These are phyloP conservation scores for Colletotrichum sansevieriae DNA, from an alignment of 2,329 filamentous ascomycete genomes.

Conservation along the genomic window DNA sequence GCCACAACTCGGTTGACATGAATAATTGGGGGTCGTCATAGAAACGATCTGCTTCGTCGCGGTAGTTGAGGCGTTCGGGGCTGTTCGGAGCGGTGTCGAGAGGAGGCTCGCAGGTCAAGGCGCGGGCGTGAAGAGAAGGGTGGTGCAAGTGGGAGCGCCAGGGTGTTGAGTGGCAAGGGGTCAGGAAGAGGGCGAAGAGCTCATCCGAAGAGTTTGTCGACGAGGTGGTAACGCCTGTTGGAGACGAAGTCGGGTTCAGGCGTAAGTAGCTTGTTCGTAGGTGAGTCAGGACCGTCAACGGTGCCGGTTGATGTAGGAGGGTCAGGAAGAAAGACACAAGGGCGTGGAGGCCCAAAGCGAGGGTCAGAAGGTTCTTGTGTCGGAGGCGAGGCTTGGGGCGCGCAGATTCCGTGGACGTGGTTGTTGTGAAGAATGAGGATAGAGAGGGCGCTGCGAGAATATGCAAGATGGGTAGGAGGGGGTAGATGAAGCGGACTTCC, in stretches of 20 bases:
- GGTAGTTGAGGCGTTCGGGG: slow-evolving; percentile 74
- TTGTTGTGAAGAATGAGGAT: slow-evolving; percentile 71
- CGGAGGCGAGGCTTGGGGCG: slow-evolving; percentile 54
- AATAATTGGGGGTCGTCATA: slow-evolving; percentile 76
- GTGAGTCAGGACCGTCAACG: slow-evolving; percentile 79
- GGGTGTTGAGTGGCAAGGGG: slow-evolving; percentile 95
- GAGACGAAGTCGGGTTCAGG: slow-evolving; percentile 58
- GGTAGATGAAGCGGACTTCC: slow-evolving; percentile 97
- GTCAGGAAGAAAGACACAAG: slow-evolving; percentile 80
- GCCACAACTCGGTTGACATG: slow-evolving; percentile 66
- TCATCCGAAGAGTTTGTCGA: slow-evolving; percentile 53
- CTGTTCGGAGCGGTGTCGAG: slow-evolving; percentile 72
- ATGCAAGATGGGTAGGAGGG: slow-evolving; percentile 88
- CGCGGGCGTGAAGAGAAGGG: slow-evolving; percentile 81
- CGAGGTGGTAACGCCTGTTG: slow-evolving; percentile 49
- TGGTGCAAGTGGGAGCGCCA: slow-evolving; percentile 92
- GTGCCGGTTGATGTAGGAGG: slow-evolving; percentile 83
- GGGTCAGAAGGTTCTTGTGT: slow-evolving; percentile 68
- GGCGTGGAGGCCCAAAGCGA: slow-evolving; percentile 75
- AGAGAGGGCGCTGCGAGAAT: slow-evolving; percentile 80
- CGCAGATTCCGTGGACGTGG: slow-evolving; percentile 46
- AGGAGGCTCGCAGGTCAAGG: slow-evolving; percentile 91
- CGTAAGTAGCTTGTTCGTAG: slow-evolving; percentile 80
- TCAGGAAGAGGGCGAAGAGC: slow-evolving; percentile 83
- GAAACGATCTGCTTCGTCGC: slow-evolving; percentile 93